A percentile compares a stretch with the other conserved stretches of the same genome.
These are phyloP conservation scores for Cucumis variabilis DNA, from an alignment of 331 rosid species.

Conservation along the genomic window DNA sequence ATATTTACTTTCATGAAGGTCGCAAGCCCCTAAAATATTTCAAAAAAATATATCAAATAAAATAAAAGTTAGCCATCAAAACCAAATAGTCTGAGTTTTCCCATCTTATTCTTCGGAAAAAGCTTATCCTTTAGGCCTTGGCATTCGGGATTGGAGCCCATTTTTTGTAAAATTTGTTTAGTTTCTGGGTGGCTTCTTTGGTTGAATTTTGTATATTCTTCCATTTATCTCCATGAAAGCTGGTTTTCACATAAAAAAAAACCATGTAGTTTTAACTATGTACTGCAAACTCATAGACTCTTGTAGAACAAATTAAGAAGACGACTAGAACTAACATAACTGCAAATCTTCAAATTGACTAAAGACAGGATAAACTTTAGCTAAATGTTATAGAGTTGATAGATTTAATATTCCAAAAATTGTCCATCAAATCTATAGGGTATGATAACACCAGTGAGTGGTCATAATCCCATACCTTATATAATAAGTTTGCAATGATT, in stretches of 20 bases:
- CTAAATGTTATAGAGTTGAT: not conserved
- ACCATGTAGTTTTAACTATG: not conserved
- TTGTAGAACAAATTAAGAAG: not conserved
- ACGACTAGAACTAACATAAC: not conserved
- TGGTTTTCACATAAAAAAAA: not conserved
- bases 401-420: not conserved
- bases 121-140: not conserved
- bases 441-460: not conserved
- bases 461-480: not conserved
- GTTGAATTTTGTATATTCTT: not conserved
- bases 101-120: not conserved
- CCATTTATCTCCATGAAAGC: not conserved
- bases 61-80: not conserved
- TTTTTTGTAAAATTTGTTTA: not conserved
- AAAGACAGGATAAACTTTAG: not conserved
- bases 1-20: not conserved
- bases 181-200: not conserved
- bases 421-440: not conserved
- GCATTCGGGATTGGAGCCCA: not conserved
- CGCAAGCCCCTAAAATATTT: not conserved
- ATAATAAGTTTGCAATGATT: not conserved
- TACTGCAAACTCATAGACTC: not conserved
- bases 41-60: no score
- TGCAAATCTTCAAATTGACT: conserved; percentile 9
- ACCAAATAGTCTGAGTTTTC: not conserved